Evolutionary conservation across 2,329 filamentous ascomycete genomes (phyloP).

Genomic region (Dactylellina parvicollis): DNA sequence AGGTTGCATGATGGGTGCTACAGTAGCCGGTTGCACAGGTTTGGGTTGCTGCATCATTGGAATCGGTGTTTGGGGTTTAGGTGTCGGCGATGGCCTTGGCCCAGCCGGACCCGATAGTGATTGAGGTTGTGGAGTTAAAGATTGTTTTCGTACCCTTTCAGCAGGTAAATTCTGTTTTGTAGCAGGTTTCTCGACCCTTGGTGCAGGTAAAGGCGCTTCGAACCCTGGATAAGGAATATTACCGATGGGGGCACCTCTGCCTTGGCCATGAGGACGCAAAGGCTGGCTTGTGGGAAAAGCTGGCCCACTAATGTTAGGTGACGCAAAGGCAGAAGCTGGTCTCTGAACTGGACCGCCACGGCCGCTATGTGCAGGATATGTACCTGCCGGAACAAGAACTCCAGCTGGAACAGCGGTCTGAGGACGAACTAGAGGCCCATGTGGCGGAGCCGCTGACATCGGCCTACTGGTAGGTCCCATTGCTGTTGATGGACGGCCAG

Average conservation of each 20-base stretch:
- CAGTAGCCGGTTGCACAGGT: neutral
- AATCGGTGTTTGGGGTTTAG: constrained; percentile 27
- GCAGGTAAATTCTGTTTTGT: constrained; percentile 5
- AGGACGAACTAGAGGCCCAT: constrained; percentile 34
- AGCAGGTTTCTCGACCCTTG: constrained; percentile 27
- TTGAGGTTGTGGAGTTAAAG: constrained; percentile 38
- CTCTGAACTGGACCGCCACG: constrained; percentile 34
- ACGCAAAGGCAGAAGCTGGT: constrained; percentile 46
- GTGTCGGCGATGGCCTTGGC: constrained; percentile 31
- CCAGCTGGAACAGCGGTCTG: constrained; percentile 47
- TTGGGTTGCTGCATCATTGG: constrained; percentile 6
- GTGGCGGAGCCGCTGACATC: constrained; percentile 15
- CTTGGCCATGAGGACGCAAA: constrained; percentile 41
- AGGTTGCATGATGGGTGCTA: constrained; percentile 16
- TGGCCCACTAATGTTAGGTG: constrained; percentile 11
- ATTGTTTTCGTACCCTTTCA: constrained; percentile 31
- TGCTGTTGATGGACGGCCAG: constrained; percentile 36
- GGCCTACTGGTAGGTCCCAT: constrained; percentile 32
- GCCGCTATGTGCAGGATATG: constrained; percentile 34
- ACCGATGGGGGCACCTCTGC: constrained; percentile 19
- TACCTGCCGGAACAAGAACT: constrained; percentile 47
- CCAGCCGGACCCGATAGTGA: constrained; percentile 1
- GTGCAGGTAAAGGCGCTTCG: constrained; percentile 37
- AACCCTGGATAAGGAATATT: constrained; percentile 49
- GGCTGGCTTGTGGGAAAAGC: constrained; percentile 42